Evolutionary conservation across 441 rosid species (phyloP).

Genomic region (Francoa sonchifolia): DNA sequence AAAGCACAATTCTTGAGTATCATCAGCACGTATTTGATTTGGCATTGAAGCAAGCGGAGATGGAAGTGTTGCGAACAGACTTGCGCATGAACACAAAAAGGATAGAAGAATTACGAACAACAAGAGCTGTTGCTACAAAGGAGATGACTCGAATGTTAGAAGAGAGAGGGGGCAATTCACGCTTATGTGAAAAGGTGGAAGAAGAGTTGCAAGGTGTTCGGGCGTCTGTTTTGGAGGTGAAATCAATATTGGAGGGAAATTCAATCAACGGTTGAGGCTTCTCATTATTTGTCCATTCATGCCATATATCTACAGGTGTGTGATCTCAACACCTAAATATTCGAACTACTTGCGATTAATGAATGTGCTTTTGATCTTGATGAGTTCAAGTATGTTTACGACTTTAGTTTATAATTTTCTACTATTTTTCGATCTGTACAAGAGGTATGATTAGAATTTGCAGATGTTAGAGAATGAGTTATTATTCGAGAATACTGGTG

Average conservation of each 20-base stretch:
- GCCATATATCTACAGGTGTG: no score
- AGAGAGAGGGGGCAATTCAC: constrained; percentile 6
- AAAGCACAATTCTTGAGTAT: constrained; percentile 36
- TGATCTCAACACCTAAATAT: no score
- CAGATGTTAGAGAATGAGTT: no score
- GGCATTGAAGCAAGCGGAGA: constrained; percentile 45
- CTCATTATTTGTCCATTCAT: no score
- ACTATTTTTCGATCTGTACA: no score
- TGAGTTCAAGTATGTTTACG: no score
- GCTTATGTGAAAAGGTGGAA: constrained; percentile 27
- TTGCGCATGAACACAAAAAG: constrained; percentile 9
- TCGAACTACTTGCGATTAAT: no score
- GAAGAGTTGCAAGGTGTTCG: constrained; percentile 23
- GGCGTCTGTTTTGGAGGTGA: constrained; percentile 29
- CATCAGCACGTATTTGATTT: constrained; percentile 42
- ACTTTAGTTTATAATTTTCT: no score
- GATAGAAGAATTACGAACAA: constrained; percentile 22
- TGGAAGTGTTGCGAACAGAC: constrained; percentile 10
- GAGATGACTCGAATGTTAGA: constrained; percentile 25
- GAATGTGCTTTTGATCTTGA: no score
- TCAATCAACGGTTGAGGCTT: constrained; percentile 5
- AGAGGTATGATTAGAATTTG: no score
- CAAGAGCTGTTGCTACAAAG: constrained; percentile 18
- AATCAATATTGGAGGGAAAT: constrained; percentile 15
- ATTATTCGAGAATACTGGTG: no score